Conservation (phyloP, 2,329 filamentous ascomycete species). For the Xylaria polymorpha region DNA sequence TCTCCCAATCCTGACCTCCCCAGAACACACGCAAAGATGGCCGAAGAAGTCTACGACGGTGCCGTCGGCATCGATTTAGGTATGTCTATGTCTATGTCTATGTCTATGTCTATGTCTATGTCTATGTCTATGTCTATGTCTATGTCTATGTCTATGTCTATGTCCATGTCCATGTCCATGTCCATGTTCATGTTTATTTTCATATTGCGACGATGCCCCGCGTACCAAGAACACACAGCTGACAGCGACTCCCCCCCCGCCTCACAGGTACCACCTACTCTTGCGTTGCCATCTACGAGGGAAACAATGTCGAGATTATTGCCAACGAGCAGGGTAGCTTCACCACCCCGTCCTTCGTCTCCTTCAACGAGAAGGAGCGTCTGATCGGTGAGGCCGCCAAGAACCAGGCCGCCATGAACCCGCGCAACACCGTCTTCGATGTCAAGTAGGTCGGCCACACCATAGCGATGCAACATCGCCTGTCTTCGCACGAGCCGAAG, state of each 20-base stretch:
- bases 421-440: slow-evolving; percentile 97
- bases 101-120: background rate
- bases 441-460: slow-evolving; percentile 79
- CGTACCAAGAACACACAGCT: slow-evolving; percentile 14
- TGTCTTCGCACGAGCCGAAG: background rate
- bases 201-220: slow-evolving; percentile 50
- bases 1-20: slow-evolving; percentile 31
- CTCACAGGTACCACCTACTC: slow-evolving; percentile 95
- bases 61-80: slow-evolving; percentile 99
- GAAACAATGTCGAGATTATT: slow-evolving; percentile 99
- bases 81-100: slow-evolving; percentile 54
- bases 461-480: background rate
- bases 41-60: slow-evolving; percentile 99
- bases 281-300: slow-evolving; percentile 99
- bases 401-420: slow-evolving; percentile 99
- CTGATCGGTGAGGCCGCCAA: slow-evolving; percentile 99
- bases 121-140: background rate
- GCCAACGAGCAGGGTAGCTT: slow-evolving; percentile 99
- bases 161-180: background rate
- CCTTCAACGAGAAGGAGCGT: slow-evolving; percentile 98
- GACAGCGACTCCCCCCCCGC: slow-evolving; percentile 26
- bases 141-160: slow-evolving; percentile 54
- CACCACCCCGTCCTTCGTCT: slow-evolving; percentile 98
- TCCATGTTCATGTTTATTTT: background rate
- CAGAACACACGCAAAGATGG: slow-evolving; percentile 68